Base-by-base conservation (phyloP, 371 early-diverging fungal genomes). In the Cokeromyces recurvatus region DNA sequence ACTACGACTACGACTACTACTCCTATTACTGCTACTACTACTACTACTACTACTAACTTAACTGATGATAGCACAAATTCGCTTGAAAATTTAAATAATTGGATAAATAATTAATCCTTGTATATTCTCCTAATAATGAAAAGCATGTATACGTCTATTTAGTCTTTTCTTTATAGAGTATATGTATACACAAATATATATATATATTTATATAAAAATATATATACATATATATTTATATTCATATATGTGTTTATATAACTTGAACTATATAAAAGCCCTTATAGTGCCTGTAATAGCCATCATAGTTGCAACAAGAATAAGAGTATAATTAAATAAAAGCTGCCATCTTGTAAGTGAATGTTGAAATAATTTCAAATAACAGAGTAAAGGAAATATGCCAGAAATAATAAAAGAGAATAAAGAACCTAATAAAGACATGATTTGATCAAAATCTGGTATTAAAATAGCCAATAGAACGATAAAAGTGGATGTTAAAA, bases 391-490 rank as follows among this genome's bases (percentile, higher is more conserved):
- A 19, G 89, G 89, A 48, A 86, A 76, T 7, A 82, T 68, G 12
- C 78, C 80, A 23, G 75, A 74, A 35, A 88, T 71, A 25, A 70
- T 55, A 34, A 83, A 74, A 4, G 79, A 72, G 48, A 85, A 87
- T 32, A 82, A 66, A 6, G 74, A 64, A 8, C 90, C 90, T 21
- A 90, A 59, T 11, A 87, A 44, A 3, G 81, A 79, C 78, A 90
- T 84, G 22, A 87, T 60, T 27, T 66, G 54, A 32, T 85, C 77
- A 59, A 90, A 90, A n/a, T 62, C 62, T 9, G 87, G 90, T 23
- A 83, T 59, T 16, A 58, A n/a, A 34, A 73, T 55, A 19, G 87
- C 64, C 14, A 78, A 49, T 0, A 57, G n/a, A 16, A 81, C 59
- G 27, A 85, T 77, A 0, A 77, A 16, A 0, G 55, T 44, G 23